Conservation (phyloP, 2,329 filamentous ascomycete genomes). For the Hypocrella siamensis region DNA sequence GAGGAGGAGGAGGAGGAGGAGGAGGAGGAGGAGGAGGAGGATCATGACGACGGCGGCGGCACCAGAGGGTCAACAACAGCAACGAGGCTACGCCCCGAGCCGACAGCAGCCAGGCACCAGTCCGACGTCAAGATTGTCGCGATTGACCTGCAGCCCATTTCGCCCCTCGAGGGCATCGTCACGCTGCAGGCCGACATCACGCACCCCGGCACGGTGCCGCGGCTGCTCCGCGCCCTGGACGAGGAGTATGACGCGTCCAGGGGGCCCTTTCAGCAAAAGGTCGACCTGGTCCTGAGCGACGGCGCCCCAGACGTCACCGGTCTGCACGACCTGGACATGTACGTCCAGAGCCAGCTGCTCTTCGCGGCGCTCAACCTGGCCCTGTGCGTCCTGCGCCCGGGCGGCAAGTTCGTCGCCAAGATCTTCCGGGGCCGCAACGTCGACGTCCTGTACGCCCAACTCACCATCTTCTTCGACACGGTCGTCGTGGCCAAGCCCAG, state of each 20-base stretch:
- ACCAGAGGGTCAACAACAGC: too few relatives aligned
- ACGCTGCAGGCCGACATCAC: slow-evolving; percentile 93
- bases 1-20: too few relatives aligned
- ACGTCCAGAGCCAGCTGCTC: slow-evolving; percentile 89
- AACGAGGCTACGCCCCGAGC: too few relatives aligned
- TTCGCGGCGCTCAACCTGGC: slow-evolving; percentile 90
- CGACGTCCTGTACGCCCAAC: slow-evolving; percentile 86
- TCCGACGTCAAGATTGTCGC: slow-evolving; percentile 79
- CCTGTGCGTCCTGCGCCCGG: slow-evolving; percentile 78
- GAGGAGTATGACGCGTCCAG: slow-evolving; percentile 40
- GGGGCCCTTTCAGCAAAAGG: slow-evolving; percentile 48
- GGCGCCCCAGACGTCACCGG: slow-evolving; percentile 94
- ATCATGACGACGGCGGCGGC: too few relatives aligned
- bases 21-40: too few relatives aligned
- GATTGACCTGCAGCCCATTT: slow-evolving; percentile 93
- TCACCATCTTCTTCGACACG: slow-evolving; percentile 73
- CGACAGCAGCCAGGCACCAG: neutral
- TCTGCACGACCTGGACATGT: slow-evolving; percentile 93
- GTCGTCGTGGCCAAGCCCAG: slow-evolving; percentile 89
- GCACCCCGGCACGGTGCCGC: slow-evolving; percentile 84
- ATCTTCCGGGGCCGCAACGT: slow-evolving; percentile 92
- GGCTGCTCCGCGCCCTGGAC: slow-evolving; percentile 74
- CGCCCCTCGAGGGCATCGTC: slow-evolving; percentile 78
- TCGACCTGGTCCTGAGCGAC: slow-evolving; percentile 89
- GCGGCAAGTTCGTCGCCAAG: slow-evolving; percentile 94